phyloP scores from a whole-genome alignment of 768 basidiomycete genomes.

The Rhizopogon rudus region DNA sequence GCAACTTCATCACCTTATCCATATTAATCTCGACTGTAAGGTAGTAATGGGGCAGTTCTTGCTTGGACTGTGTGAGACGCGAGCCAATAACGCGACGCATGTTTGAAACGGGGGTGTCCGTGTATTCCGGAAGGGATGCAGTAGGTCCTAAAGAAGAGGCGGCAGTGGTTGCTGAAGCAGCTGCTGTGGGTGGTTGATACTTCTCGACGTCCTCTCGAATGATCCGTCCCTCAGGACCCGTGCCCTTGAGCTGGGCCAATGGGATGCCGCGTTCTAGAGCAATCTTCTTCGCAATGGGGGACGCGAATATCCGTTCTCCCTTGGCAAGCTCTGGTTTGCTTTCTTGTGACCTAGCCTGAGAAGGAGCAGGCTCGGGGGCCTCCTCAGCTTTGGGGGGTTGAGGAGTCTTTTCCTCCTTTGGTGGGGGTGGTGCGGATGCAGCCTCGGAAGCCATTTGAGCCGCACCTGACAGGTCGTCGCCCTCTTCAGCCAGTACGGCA shows the following conservation, averaged over 20 bases:
- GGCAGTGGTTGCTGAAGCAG: constrained; percentile 37
- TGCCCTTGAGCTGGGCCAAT: constrained; percentile 82
- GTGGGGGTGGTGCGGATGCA: constrained; percentile 29
- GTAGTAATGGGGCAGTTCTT: constrained; percentile 96
- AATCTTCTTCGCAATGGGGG: constrained; percentile 95
- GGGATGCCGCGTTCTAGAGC: constrained; percentile 94
- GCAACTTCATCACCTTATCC: constrained; percentile 91
- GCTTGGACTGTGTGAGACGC: constrained; percentile 90
- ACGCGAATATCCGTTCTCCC: constrained; percentile 88
- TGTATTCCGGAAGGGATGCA: constrained; percentile 65
- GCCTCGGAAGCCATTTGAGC: constrained; percentile 67
- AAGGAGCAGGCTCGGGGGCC: constrained; percentile 28
- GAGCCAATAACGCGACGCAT: constrained; percentile 93
- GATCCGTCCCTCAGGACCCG: constrained; percentile 92
- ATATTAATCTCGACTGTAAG: constrained; percentile 92
- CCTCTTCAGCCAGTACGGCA: constrained; percentile 91
- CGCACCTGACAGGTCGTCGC: constrained; percentile 87
- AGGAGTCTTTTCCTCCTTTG: constrained; percentile 32
- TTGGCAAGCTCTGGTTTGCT: constrained; percentile 51
- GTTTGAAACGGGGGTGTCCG: constrained; percentile 85
- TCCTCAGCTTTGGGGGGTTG: constrained; percentile 39
- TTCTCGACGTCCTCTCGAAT: constrained; percentile 92
- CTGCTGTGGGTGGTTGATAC: constrained; percentile 56
- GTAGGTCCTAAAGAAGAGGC: constrained; percentile 42
- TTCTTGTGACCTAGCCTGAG: constrained; percentile 31